Conservation (phyloP, 768 basidiomycete species). For the Mycena vitilis region DNA sequence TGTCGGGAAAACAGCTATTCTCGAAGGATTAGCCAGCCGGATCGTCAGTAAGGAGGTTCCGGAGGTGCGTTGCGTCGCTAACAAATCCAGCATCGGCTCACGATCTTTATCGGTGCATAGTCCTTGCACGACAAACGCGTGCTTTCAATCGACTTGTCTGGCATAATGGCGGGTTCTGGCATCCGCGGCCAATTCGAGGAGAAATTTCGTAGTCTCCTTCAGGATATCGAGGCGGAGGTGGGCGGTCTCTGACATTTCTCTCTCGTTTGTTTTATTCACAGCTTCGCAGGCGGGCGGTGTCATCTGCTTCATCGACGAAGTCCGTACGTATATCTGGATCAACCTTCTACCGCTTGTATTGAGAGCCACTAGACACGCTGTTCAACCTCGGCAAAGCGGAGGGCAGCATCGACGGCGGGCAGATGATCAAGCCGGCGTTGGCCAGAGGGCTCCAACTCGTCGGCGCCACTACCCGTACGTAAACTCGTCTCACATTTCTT, state of each 20-base stretch:
- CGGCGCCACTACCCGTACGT: constrained; percentile 85
- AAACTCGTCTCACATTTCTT: constrained; percentile 22
- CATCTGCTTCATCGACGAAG: constrained; percentile 95
- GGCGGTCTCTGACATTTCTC: constrained; percentile 25
- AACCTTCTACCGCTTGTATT: background rate
- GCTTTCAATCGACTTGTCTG: constrained; percentile 84
- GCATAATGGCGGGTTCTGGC: constrained; percentile 89
- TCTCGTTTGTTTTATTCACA: constrained; percentile 15
- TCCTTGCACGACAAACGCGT: constrained; percentile 91
- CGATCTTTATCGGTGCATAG: constrained; percentile 51
- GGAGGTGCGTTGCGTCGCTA: constrained; percentile 63
- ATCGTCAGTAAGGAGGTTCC: constrained; percentile 93
- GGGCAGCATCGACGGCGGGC: constrained; percentile 91
- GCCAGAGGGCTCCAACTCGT: constrained; percentile 90
- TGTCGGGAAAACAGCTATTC: constrained; percentile 92
- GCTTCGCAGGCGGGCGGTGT: constrained; percentile 70
- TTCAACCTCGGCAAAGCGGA: constrained; percentile 93
- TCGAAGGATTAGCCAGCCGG: constrained; percentile 89
- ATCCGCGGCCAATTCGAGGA: constrained; percentile 95
- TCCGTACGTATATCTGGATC: constrained; percentile 68
- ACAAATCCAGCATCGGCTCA: background rate
- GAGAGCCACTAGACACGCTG: constrained; percentile 64
- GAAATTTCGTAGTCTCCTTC: constrained; percentile 91
- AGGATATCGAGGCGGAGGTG: constrained; percentile 89
- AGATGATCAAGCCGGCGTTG: constrained; percentile 93